Evolutionary conservation across 164 flowering plant species (phyloP), one percentile per base, ranked within the genome.

Genomic region (Umbellularia californica): DNA sequence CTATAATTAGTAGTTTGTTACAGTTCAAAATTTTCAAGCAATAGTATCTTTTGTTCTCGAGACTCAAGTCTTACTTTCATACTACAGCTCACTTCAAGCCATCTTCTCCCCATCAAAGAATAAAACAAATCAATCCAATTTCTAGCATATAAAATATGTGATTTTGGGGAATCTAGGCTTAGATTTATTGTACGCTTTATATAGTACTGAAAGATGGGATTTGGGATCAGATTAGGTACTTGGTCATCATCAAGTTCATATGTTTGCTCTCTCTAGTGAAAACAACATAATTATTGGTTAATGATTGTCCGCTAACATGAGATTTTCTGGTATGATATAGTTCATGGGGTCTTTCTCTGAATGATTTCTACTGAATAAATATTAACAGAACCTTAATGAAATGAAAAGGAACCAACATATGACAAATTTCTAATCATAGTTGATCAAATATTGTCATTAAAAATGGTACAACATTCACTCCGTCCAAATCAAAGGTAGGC

Each of bases 241-340:
- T 65, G 6, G 75, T 73, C 70, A 30, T 23, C 41, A 65, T 73
- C 75, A 20, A 47, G 62, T 5, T 17, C 22, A 25, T 25, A 9
- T 66, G 11, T 28, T 28, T 66, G 5, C 30, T 35, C 25, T 24
- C 33, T 65, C 50, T 22, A 17, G 13, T 7, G 70, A 73, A 63
- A 73, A 65, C 63, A 65, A 73, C 70, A 13, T 65, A 65, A 41
- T 50, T 24, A 65, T 51, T 73, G 75, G 70, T 73, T 73, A 65
- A 65, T 73, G 28, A 25, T 50, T 63, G 63, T 25, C 63, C 24
- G 75, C 60, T 63, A 62, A 72, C 47, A 62, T 50, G 2, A 27
- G 68, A 35, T 41, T 73, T 71, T 15, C 65, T 71, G 55, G 35
- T 19, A 66, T 66, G 28, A 30, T 66, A 30, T 30, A 66, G 41